Evolutionary conservation across 2,329 filamentous ascomycete genomes (phyloP), one percentile per base, ranked within the genome.

Genomic region (Trichoderma sp.): DNA sequence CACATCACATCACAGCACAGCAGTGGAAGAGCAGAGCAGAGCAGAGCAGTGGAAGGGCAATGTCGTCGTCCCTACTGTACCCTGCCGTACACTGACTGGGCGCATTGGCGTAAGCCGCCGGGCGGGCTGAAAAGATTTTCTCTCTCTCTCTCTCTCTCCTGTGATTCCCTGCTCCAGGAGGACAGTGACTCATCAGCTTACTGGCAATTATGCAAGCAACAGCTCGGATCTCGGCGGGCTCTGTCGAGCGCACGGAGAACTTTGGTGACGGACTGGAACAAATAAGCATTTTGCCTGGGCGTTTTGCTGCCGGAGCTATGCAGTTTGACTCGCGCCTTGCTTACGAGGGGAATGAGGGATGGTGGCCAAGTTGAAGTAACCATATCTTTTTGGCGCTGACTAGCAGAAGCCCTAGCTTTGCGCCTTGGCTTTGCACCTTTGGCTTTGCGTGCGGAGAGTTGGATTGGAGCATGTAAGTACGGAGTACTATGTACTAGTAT

Each of bases 201-300:
- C 58, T 52, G 39, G 42, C 29, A 19, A 50, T 61, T 37, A 61
- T 61, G 58, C 58, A 61, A 61, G 58, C 58, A 61, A n/a, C 58
- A 61, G 6, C 15, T 32, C 58, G 58, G 58, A 61, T 52, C 22
- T 61, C 42, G 58, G n/a, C n/a, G 42, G n/a, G 58, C 17, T 39
- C 19, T 12, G 19, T 22, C 39, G 9, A n/a, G n/a, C n/a, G n/a
- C n/a, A n/a, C n/a, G n/a, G n/a, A n/a, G n/a, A n/a, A n/a, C n/a
- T n/a, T n/a, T n/a, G n/a, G n/a, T n/a, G 52, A n/a, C 15, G 10
- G 42, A n/a, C 9, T 19, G n/a, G 29, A 19, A 54, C 22, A 54
- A 54, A 32, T 54, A 53, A 39, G 48, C 60, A 53, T 50, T 42
- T 9, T 32, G 48, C 2, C 34, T 29, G 60, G 27, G 48, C 50